Evolutionary conservation across 306 rosid species (phyloP).

Genomic region (Vigna nakashimae): DNA sequence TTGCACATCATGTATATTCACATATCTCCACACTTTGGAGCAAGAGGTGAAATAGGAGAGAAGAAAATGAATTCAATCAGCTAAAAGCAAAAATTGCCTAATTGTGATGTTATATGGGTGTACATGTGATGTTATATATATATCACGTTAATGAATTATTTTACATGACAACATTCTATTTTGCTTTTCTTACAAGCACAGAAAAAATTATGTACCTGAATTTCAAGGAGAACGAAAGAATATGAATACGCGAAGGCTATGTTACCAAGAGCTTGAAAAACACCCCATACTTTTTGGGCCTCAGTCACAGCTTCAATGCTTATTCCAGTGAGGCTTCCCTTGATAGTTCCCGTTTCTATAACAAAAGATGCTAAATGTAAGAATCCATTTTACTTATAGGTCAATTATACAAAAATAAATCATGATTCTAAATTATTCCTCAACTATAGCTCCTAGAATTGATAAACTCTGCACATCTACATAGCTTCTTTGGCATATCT

Average conservation of each 20-base stretch:
- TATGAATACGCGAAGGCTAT: conserved; percentile 70
- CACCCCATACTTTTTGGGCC: conserved; percentile 61
- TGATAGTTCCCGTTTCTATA: conserved; percentile 55
- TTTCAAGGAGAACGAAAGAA: conserved; percentile 63
- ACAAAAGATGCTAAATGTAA: conserved; percentile 25
- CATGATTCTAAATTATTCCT: conserved; percentile 12
- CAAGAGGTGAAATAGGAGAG: background rate
- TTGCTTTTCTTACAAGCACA: conserved; percentile 6
- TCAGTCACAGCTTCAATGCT: conserved; percentile 52
- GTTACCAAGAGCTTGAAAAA: conserved; percentile 68
- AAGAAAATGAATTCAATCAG: background rate
- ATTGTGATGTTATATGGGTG: background rate
- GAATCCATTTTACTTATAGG: conserved; percentile 22
- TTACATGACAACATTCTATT: conserved; percentile 5
- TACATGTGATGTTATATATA: background rate
- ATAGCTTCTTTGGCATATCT: conserved; percentile 6
- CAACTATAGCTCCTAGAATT: conserved; percentile 20
- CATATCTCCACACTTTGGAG: conserved; percentile 7
- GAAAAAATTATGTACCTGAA: conserved; percentile 55
- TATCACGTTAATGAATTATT: conserved; percentile 10
- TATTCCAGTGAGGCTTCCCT: conserved; percentile 61
- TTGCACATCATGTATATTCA: conserved; percentile 11
- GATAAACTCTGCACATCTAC: background rate
- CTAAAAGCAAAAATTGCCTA: background rate
- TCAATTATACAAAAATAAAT: background rate